phyloP scores from a whole-genome alignment of 164 flowering plant genomes.

The Magnolia kwangsiensis region DNA sequence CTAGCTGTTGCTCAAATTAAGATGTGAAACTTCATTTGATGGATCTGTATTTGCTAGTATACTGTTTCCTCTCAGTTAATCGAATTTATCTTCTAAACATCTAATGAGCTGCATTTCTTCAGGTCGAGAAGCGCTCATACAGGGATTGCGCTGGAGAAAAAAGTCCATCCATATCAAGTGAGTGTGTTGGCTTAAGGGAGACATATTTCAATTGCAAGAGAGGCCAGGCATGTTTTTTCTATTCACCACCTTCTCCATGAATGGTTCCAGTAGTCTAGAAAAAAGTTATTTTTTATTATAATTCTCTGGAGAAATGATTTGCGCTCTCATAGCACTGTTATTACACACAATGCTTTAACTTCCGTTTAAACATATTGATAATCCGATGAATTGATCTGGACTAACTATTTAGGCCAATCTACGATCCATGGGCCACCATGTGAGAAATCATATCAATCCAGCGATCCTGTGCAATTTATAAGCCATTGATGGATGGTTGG shows the following conservation, averaged over 20 bases:
- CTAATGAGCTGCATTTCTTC: conserved; percentile 1
- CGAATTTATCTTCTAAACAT: not conserved
- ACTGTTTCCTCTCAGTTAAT: not conserved
- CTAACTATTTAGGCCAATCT: no score
- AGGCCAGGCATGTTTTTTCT: conserved; percentile 60
- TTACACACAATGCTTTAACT: no score
- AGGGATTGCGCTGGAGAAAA: conserved; percentile 84
- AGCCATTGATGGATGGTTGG: no score
- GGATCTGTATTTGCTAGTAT: not conserved
- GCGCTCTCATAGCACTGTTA: no score
- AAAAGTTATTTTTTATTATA: not conserved
- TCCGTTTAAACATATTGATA: no score
- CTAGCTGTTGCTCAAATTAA: not conserved
- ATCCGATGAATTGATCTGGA: no score
- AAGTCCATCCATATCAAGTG: conserved; percentile 63
- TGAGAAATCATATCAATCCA: no score
- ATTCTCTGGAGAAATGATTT: no score
- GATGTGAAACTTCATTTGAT: not conserved
- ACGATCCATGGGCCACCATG: no score
- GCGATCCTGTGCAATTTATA: no score
- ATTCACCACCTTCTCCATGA: not conserved
- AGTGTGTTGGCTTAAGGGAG: conserved; percentile 89
- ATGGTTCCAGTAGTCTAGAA: not conserved
- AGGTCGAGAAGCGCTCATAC: conserved; percentile 73
- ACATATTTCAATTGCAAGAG: conserved; percentile 97